Percentiles rank a stretch among this genome's conserved stretches.
These are phyloP conservation scores for Garcia nutans DNA, from an alignment of 345 rosid species.

Conservation along the genomic window DNA sequence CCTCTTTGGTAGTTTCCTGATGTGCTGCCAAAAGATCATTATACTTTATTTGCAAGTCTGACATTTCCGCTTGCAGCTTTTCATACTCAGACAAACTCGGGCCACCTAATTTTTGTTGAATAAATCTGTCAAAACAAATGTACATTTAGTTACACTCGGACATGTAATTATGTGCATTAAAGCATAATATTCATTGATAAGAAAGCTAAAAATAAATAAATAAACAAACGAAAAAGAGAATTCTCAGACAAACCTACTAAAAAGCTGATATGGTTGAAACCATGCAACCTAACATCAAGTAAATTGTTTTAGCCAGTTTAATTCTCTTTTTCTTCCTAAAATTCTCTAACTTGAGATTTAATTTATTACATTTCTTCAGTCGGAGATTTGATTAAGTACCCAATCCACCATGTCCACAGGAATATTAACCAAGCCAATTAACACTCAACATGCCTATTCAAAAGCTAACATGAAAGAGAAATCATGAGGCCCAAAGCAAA, in stretches of 20 bases:
- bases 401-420: neutral
- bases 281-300: neutral
- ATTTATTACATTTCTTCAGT: neutral
- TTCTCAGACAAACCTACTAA: neutral
- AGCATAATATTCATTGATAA: neutral
- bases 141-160: neutral
- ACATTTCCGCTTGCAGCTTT: constrained; percentile 76
- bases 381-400: neutral
- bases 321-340: neutral
- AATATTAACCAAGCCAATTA: neutral
- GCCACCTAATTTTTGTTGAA: constrained; percentile 86
- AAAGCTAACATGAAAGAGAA: neutral
- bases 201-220: neutral
- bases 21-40: constrained; percentile 66
- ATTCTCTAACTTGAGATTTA: neutral
- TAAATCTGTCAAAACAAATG: constrained; percentile 46
- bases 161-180: neutral
- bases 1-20: constrained; percentile 74
- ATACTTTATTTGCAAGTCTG: constrained; percentile 66
- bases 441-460: neutral
- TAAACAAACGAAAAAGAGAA: neutral
- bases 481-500: neutral
- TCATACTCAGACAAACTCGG: constrained; percentile 69
- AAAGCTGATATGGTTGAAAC: neutral
- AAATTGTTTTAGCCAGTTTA: neutral